These are phyloP conservation scores for Talaromyces funiculosus DNA, from an alignment of 2,329 filamentous ascomycete species.

Conservation along the genomic window DNA sequence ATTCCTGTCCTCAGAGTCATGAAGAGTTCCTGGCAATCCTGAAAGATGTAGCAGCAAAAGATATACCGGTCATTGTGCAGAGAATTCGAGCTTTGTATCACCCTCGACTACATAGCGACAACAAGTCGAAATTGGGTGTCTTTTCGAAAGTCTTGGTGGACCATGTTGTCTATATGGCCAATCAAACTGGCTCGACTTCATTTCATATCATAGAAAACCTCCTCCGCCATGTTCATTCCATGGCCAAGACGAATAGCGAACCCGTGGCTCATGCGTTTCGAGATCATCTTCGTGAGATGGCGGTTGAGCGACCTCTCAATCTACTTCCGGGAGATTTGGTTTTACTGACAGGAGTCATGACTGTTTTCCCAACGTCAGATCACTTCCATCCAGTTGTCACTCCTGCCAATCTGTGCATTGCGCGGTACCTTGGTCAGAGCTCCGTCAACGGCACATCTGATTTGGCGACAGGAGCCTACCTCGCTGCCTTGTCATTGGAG, in stretches of 20 bases:
- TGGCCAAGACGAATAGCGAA: constrained; percentile 77
- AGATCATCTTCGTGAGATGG: constrained; percentile 57
- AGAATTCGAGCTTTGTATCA: constrained; percentile 90
- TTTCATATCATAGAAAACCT: constrained; percentile 70
- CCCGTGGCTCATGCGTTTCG: constrained; percentile 75
- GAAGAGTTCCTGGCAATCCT: constrained; percentile 65
- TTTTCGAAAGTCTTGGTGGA: constrained; percentile 46
- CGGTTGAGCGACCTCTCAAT: constrained; percentile 48
- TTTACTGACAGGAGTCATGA: constrained; percentile 74
- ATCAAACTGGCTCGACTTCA: constrained; percentile 47
- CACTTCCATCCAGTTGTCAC: constrained; percentile 96
- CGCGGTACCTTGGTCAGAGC: constrained; percentile 74
- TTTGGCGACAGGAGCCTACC: constrained; percentile 67
- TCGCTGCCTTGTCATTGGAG: constrained; percentile 71
- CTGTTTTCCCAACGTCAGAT: constrained; percentile 89
- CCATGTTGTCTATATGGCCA: constrained; percentile 56
- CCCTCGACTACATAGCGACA: constrained; percentile 74
- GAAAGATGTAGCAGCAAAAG: constrained; percentile 55
- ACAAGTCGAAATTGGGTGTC: constrained; percentile 71
- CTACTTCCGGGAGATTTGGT: constrained; percentile 66
- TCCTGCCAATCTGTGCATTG: constrained; percentile 79
- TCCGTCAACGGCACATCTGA: constrained; percentile 61
- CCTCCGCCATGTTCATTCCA: constrained; percentile 84
- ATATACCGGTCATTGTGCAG: constrained; percentile 74
- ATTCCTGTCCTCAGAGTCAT: constrained; percentile 74